Percentiles rank a stretch among this genome's conserved stretches.
phyloP scores from a whole-genome alignment of 2,329 filamentous ascomycete species.

The Aspergillus novofumigatus region DNA sequence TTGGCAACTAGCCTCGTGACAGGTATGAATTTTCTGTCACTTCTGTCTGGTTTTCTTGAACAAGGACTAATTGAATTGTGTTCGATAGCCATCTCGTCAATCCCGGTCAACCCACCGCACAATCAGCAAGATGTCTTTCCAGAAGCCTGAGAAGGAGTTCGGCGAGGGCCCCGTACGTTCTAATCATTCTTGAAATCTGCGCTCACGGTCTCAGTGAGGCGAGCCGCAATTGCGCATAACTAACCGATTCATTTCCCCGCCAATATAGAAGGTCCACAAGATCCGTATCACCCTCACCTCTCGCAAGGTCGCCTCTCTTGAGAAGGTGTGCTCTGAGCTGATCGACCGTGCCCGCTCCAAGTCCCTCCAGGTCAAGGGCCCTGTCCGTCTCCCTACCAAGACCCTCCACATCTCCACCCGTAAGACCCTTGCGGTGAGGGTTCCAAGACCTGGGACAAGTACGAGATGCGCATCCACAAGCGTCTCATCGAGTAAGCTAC shows the following conservation, averaged over 20 bases:
- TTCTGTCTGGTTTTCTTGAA: neutral
- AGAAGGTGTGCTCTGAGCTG: conserved; percentile 97
- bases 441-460: conserved; percentile 99
- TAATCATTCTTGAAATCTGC: conserved; percentile 1
- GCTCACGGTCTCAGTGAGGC: neutral
- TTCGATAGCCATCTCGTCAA: conserved; percentile 17
- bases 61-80: conserved; percentile 2
- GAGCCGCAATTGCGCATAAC: neutral
- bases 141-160: conserved; percentile 93
- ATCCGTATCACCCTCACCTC: conserved; percentile 97
- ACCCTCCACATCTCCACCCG: conserved; percentile 93
- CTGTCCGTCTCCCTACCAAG: conserved; percentile 97
- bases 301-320: conserved; percentile 90
- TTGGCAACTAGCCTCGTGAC: conserved; percentile 46
- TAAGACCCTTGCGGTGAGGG: conserved; percentile 99
- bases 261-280: conserved; percentile 79
- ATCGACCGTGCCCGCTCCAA: conserved; percentile 98
- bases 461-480: conserved; percentile 99
- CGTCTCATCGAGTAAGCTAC: conserved; percentile 79
- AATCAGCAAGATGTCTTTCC: conserved; percentile 75
- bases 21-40: conserved; percentile 11
- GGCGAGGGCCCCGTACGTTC: conserved; percentile 75
- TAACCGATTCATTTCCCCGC: conserved; percentile 16
- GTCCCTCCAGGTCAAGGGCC: conserved; percentile 97
- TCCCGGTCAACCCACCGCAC: conserved; percentile 22